phyloP scores from a whole-genome alignment of 1,284 basidiomycete species.

The Sporisorium exsertum region DNA sequence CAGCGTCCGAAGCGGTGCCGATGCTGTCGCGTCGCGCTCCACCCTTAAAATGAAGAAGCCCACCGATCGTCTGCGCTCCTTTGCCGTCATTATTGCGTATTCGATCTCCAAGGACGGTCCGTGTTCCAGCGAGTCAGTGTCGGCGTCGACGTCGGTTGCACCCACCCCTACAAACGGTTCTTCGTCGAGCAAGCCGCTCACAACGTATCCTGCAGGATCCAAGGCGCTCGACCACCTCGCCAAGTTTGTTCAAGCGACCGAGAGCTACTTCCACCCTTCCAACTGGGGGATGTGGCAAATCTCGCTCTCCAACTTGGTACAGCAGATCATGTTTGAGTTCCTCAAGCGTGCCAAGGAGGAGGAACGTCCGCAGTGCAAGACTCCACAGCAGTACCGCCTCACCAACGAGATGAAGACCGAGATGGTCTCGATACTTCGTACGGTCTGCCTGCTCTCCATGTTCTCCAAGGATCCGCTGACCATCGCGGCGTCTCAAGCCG shows the following conservation, averaged over 20 bases:
- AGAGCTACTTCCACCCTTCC: conserved; percentile 88
- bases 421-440: conserved; percentile 85
- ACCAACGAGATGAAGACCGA: conserved; percentile 84
- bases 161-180: conserved; percentile 30
- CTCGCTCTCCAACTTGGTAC: conserved; percentile 83
- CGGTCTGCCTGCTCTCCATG: conserved; percentile 91
- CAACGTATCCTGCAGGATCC: conserved; percentile 82
- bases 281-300: conserved; percentile 69
- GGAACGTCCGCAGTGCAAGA: conserved; percentile 81
- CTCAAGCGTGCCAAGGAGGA: conserved; percentile 75
- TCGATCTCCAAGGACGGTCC: conserved; percentile 89
- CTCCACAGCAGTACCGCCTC: conserved; percentile 80
- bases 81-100: conserved; percentile 89
- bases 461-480: conserved; percentile 82
- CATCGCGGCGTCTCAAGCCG: conserved; percentile 71
- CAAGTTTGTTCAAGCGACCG: conserved; percentile 88
- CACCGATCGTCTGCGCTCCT: conserved; percentile 79
- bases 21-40: conserved; percentile 75
- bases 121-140: conserved; percentile 39
- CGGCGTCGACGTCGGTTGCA: conserved; percentile 21
- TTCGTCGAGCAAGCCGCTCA: conserved; percentile 24
- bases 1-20: conserved; percentile 69
- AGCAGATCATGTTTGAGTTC: conserved; percentile 86
- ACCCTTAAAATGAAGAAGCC: conserved; percentile 81
- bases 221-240: conserved; percentile 89